Conservation (phyloP, 1,284 basidiomycete genomes). For the Fomitopsis palustris region DNA sequence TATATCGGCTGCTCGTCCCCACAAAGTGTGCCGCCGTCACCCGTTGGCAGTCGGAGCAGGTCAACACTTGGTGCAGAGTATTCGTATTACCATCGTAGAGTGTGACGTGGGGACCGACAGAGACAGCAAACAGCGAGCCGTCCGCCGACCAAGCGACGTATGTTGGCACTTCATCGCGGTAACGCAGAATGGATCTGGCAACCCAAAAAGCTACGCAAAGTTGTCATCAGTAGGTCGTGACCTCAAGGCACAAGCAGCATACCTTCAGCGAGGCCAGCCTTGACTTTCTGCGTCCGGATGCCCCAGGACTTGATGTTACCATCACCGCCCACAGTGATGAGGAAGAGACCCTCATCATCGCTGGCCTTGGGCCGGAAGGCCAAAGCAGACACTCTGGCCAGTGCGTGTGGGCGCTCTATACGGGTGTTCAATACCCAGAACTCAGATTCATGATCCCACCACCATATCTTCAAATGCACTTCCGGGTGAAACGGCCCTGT, state of each 20-base stretch:
- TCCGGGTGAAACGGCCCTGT: slow-evolving; percentile 64
- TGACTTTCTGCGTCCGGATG: slow-evolving; percentile 42
- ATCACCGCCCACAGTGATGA: slow-evolving; percentile 70
- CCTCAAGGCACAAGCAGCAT: slow-evolving; percentile 15
- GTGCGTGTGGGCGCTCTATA: slow-evolving; percentile 86
- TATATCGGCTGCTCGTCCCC: slow-evolving; percentile 59
- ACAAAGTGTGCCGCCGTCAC: slow-evolving; percentile 56
- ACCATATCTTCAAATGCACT: slow-evolving; percentile 89
- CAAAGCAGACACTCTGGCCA: slow-evolving; percentile 60
- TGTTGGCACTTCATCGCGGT: slow-evolving; percentile 65
- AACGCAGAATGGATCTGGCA: slow-evolving; percentile 64
- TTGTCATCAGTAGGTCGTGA: neutral
- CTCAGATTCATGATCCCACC: slow-evolving; percentile 62
- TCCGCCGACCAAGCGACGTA: slow-evolving; percentile 82
- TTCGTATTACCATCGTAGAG: slow-evolving; percentile 78
- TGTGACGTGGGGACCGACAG: slow-evolving; percentile 66
- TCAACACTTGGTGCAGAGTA: slow-evolving; percentile 62
- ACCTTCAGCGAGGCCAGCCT: slow-evolving; percentile 48
- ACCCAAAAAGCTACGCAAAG: slow-evolving; percentile 69
- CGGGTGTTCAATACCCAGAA: slow-evolving; percentile 84
- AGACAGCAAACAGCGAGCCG: slow-evolving; percentile 80
- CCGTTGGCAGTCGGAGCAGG: slow-evolving; percentile 48
- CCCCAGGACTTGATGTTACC: slow-evolving; percentile 74
- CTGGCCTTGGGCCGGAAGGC: slow-evolving; percentile 55
- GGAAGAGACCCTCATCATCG: slow-evolving; percentile 31